Evolutionary conservation across 805 yeast genomes (phyloP), one percentile per base, ranked within the genome.

Genomic region (Pichia paraexigua): DNA sequence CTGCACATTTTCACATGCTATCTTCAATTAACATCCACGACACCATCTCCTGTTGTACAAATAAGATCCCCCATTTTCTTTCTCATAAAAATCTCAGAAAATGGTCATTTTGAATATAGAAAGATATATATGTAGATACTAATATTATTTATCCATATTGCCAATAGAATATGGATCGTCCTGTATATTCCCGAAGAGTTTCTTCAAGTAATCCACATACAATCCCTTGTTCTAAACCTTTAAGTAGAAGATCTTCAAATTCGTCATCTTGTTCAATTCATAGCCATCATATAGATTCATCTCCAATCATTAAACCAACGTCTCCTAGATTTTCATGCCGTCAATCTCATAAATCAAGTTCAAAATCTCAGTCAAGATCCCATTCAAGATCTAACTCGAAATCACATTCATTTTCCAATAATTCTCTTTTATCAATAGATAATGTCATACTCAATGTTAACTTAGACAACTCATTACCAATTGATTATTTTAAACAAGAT

Each of bases 401-500:
- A 3, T 35, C 40, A 6, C 21, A 37, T 18, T 18, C 20, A 37
- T 7, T 37, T 8, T 4, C 24, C 20, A 40, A 24, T 24, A 5
- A 4, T 24, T 24, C 17, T n/a, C 20, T 17, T n/a, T 6, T 25
- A 21, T 46, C 44, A 4, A 18, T 46, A 15, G 43, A 40, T 8
- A 44, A 50, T 17, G 53, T 59, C 41, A 60, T 56, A 28, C 77
- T 83, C 7, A 74, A 75, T 44, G 85, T 81, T 13, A 71, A 71
- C 2, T 69, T 91, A 46, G 97, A 91, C 65, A 83, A 87, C 61
- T 69, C 85, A 1, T 72, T 91, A 52, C 97, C 97, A 0, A 60
- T 72, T n/a, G 92, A 85, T 59, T 91, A 88, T 65, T 84, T 92
- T 68, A 85, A 86, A 62, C 86, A 85, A 55, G 97, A 91, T 63